phyloP scores from a whole-genome alignment of 805 yeast genomes.

The Kuraishia ogatae region DNA sequence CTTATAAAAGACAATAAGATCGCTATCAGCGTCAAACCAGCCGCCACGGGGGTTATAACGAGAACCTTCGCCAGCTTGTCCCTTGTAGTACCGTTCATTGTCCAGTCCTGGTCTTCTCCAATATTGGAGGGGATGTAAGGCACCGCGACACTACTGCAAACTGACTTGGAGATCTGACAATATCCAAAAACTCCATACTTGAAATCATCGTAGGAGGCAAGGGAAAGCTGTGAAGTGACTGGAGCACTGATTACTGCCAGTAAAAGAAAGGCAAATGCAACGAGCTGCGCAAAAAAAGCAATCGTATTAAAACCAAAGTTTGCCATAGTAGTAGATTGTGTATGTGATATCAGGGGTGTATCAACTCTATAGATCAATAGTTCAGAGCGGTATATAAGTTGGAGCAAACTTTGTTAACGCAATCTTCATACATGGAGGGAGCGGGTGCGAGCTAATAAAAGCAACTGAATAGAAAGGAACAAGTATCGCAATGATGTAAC shows the following conservation, averaged over 20 bases:
- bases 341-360: too few species aligned
- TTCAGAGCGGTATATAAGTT: too few species aligned
- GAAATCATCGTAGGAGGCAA: conserved; percentile 37
- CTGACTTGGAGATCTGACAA: conserved; percentile 27
- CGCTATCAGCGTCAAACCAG: conserved; percentile 47
- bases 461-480: too few species aligned
- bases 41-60: conserved; percentile 58
- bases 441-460: too few species aligned
- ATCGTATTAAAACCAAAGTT: conserved; percentile 10
- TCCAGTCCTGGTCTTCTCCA: conserved; percentile 35
- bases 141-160: conserved; percentile 36
- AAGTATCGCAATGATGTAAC: too few species aligned
- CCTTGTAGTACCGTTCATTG: conserved; percentile 35
- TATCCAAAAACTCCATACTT: conserved; percentile 64
- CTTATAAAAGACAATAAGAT: conserved; percentile 27
- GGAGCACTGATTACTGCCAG: conserved; percentile 59
- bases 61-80: conserved; percentile 44
- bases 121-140: conserved; percentile 26
- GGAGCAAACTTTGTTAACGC: too few species aligned
- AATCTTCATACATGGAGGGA: too few species aligned
- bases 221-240: conserved; percentile 34
- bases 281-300: conserved; percentile 34
- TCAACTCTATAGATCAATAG: too few species aligned
- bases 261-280: conserved; percentile 54
- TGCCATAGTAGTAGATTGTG: background rate